phyloP scores from a whole-genome alignment of 2,329 filamentous ascomycete genomes.

The Corynespora cassiicola region DNA sequence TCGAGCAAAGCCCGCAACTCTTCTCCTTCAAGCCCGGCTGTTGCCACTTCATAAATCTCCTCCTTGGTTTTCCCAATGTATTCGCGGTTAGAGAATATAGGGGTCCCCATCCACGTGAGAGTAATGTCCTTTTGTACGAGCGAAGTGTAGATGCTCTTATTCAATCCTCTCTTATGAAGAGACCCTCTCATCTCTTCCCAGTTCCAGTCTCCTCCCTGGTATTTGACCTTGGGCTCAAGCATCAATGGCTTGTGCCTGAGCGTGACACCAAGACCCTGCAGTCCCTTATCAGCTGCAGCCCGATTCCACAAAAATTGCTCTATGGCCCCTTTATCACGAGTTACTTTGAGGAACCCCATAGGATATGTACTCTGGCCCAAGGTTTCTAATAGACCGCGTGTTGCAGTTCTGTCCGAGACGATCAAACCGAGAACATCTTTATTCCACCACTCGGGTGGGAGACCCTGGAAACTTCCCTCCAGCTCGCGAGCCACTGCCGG shows the following conservation, averaged over 20 bases:
- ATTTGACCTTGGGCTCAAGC: slow-evolving; percentile 12
- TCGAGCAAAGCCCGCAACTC: no score
- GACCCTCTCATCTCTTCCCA: no score
- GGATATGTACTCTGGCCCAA: slow-evolving; percentile 71
- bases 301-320: slow-evolving; percentile 77
- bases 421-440: slow-evolving; percentile 71
- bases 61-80: no score
- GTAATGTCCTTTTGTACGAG: slow-evolving; percentile 41
- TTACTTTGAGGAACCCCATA: slow-evolving; percentile 73
- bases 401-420: slow-evolving; percentile 72
- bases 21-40: no score
- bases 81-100: slow-evolving; percentile 39
- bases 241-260: slow-evolving; percentile 35
- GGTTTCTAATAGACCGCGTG: slow-evolving; percentile 78
- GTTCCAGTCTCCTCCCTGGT: slow-evolving; percentile 16
- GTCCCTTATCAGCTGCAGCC: slow-evolving; percentile 65
- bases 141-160: no score
- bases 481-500: slow-evolving; percentile 75
- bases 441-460: slow-evolving; percentile 75
- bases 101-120: slow-evolving; percentile 45
- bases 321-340: slow-evolving; percentile 62
- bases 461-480: slow-evolving; percentile 77
- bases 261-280: slow-evolving; percentile 60
- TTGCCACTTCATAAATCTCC: no score
- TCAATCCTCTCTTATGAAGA: no score